A percentile compares a stretch with the other conserved stretches of the same genome.
phyloP scores from a whole-genome alignment of 768 basidiomycete species.

The Lepiota subincarnata region DNA sequence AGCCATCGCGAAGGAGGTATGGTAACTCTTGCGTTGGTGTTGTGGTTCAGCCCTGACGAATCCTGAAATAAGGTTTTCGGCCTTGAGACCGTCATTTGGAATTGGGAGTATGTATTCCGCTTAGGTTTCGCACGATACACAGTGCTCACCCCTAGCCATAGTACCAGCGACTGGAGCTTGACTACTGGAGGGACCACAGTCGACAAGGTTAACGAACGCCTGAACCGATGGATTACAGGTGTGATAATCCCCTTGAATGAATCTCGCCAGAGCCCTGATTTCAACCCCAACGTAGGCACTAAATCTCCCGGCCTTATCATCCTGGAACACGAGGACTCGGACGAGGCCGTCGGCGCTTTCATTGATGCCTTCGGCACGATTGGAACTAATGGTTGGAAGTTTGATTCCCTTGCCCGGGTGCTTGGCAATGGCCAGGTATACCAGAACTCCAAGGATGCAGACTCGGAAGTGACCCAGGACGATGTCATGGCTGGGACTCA shows the following conservation, averaged over 20 bases:
- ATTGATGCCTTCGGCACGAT: slow-evolving; percentile 62
- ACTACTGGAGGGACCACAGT: slow-evolving; percentile 38
- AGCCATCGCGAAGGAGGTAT: slow-evolving; percentile 78
- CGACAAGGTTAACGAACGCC: slow-evolving; percentile 39
- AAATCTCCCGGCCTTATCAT: slow-evolving; percentile 78
- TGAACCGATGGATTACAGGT: slow-evolving; percentile 59
- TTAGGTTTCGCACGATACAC: not conserved
- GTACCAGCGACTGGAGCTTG: slow-evolving; percentile 76
- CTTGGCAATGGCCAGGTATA: slow-evolving; percentile 37
- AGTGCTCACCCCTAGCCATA: slow-evolving; percentile 22
- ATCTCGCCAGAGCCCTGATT: not conserved
- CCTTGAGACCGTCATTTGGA: slow-evolving; percentile 84
- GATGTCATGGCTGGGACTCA: slow-evolving; percentile 7
- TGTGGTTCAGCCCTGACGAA: not conserved
- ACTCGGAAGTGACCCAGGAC: slow-evolving; percentile 20
- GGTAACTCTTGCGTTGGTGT: not conserved
- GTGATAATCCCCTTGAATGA: slow-evolving; percentile 8
- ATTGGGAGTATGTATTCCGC: slow-evolving; percentile 63
- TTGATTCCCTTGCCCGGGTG: slow-evolving; percentile 49
- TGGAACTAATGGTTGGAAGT: slow-evolving; percentile 66
- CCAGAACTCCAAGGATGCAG: slow-evolving; percentile 41
- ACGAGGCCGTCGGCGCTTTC: slow-evolving; percentile 61
- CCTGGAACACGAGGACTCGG: slow-evolving; percentile 79
- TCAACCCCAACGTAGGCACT: slow-evolving; percentile 35
- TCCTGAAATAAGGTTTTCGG: slow-evolving; percentile 52